Evolutionary conservation across 176 grass and related monocot genomes (phyloP), one percentile per base, ranked within the genome.

Genomic region (Canna indica): DNA sequence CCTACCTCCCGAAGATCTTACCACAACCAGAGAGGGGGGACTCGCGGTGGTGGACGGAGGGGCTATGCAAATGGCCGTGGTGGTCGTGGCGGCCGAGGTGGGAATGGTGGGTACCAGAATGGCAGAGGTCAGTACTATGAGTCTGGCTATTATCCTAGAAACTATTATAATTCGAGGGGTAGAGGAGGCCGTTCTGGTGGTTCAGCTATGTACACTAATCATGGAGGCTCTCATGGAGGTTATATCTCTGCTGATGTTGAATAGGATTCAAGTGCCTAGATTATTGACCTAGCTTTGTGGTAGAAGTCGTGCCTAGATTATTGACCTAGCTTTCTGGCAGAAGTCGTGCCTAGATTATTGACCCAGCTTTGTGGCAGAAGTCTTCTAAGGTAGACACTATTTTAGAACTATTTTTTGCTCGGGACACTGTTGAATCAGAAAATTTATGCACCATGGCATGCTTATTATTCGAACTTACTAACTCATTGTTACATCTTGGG

Each of bases 121-220:
- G 68, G 82, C 0, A 70, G 63, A 20, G 75, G 84, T 0, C 86
- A 85, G 70, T 80, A 87, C 74, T 80, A 84, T 1, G 79, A 91
- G 1, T 38, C 59, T 12, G 82, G 76, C 11, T 87, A 87, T 65
- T 82, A 91, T 74, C 83, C 64, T 13, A 84, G 85, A 77, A 82
- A 82, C 79, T 80, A 82, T 74, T 84, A 74, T 46, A 78, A 62
- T 72, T 65, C 69, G 57, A 84, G 88, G 67, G 88, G 88, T 29
- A 78, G 84, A 16, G 81, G 88, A 26, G 88, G 88, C 33, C 84
- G 88, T 9, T 79, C 84, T 24, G 79, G 84, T 34, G 84, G 81
- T 61, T 76, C 75, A 39, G 63, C 70, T 46, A 71, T 71, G 46
- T 87, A 84, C 64, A 78, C 75, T 80, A 77, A 84, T 54, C 56